Base-by-base conservation (phyloP, 2,329 filamentous ascomycete genomes). In the Dendryphion nanum region DNA sequence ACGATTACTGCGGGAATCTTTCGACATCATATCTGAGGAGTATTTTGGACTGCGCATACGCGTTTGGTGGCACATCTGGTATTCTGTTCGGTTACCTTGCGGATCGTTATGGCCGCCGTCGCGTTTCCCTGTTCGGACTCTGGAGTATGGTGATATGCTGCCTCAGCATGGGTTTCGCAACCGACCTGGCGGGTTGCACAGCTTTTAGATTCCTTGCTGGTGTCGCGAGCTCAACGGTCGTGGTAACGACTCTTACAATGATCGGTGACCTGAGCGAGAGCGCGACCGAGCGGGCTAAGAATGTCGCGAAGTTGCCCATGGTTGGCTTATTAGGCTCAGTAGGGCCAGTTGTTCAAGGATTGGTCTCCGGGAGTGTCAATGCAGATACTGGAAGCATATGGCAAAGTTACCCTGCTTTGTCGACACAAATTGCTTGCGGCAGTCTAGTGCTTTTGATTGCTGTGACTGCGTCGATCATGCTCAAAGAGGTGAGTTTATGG, bases 11-110 rank as follows among this genome's bases (percentile, higher is more conserved):
- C 47, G 65, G 68, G 30, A 67, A 61, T 36, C 63, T 71, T 26
- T 68, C 70, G 18, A 66, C 67, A 2, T 70, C 69, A 2, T 74
- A 74, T 38, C 59, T 73, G 32, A 65, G 67, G 36, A 71, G 69
- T 37, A 66, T 73, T n/a, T 61, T 74, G 30, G 69, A 73, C 38
- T 72, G 70, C 54, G 68, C 70, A 16, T 74, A 73, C 47, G 70
- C 69, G 15, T 68, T 73, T 38, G 71, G 71, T 17, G 67, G 67
- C 29, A 66, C 68, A 20, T 63, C 58, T 29, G 71, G 71, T 26
- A 55, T 72, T 12, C 61, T 70, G 35, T 73, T 70, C 69, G 71
- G 71, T 17, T 67, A 65, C 37, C 55, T 70, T 15, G 55, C 69
- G 5, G 71, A 74, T 45, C 63, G 63, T 21, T 51, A 67, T 44